These are phyloP conservation scores for Bryopsis sp. DNA, from an alignment of 139 green algal genomes.

Conservation along the genomic window DNA sequence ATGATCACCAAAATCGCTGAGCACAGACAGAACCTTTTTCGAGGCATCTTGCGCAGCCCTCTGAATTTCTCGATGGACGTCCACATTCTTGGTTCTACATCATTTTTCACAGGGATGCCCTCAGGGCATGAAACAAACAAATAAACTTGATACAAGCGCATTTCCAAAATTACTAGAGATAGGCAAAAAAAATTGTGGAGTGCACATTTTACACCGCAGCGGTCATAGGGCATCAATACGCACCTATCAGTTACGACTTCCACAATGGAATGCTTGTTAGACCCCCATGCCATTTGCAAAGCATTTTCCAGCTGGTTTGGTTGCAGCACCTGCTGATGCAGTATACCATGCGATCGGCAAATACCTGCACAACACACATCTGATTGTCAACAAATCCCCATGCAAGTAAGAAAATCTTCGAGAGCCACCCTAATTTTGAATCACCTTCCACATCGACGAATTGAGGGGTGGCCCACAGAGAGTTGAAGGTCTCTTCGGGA, in stretches of 20 bases:
- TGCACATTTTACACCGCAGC: too few species aligned
- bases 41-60: constrained; percentile 28
- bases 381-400: too few species aligned
- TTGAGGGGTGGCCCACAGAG: constrained; percentile 86
- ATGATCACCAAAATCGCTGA: neutral
- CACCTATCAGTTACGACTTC: constrained; percentile 46
- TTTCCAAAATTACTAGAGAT: too few species aligned
- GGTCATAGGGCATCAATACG: too few species aligned
- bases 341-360: constrained; percentile 67
- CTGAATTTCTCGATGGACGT: constrained; percentile 60
- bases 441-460: constrained; percentile 71
- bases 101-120: too few species aligned
- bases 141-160: too few species aligned
- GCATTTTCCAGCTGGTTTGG: constrained; percentile 46
- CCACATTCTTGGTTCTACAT: constrained; percentile 50
- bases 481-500: constrained; percentile 56
- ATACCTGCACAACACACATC: too few species aligned
- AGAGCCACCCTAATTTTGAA: too few species aligned
- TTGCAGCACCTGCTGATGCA: constrained; percentile 54
- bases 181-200: too few species aligned
- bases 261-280: constrained; percentile 77
- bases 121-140: too few species aligned
- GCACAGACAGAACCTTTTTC: constrained; percentile 5
- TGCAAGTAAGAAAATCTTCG: too few species aligned
- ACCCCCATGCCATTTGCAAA: constrained; percentile 60